Conservation (phyloP, 495 filamentous ascomycete species). For the Penicillium ochrochloron region DNA sequence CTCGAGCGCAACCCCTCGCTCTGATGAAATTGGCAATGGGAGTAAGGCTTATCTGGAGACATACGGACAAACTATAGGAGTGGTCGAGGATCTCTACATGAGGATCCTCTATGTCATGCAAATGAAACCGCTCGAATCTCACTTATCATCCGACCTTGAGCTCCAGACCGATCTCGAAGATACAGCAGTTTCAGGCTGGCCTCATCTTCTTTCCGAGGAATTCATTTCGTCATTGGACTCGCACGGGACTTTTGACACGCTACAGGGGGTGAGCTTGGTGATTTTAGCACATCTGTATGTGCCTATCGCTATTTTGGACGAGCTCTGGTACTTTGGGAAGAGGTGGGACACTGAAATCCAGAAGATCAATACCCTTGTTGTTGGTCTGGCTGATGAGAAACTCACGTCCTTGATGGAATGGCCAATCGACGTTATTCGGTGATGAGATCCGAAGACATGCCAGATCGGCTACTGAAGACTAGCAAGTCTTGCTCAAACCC, state of each 20-base stretch:
- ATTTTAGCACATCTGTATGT: conserved; percentile 38
- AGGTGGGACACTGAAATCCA: conserved; percentile 26
- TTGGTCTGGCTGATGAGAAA: background rate
- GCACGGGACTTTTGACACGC: conserved; percentile 6
- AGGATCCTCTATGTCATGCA: conserved; percentile 32
- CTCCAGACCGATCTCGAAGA: conserved; percentile 39
- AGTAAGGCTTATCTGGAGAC: background rate
- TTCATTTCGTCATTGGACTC: conserved; percentile 28
- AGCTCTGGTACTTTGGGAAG: conserved; percentile 27
- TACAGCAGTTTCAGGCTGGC: conserved; percentile 32
- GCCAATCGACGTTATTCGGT: conserved; percentile 16
- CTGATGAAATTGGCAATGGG: background rate
- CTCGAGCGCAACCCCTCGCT: background rate
- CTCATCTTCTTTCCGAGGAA: conserved; percentile 18
- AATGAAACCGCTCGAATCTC: conserved; percentile 21
- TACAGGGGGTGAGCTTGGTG: conserved; percentile 14
- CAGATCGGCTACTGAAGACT: background rate
- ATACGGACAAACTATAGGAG: conserved; percentile 23
- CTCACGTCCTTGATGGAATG: conserved; percentile 23
- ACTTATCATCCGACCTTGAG: conserved; percentile 17
- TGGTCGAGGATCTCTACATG: conserved; percentile 41
- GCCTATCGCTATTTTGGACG: conserved; percentile 23
- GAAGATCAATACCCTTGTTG: conserved; percentile 26
- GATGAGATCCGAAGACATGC: background rate
- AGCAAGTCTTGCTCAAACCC: no score